Conservation (phyloP, 306 rosid species). For the Quercus parvula region DNA sequence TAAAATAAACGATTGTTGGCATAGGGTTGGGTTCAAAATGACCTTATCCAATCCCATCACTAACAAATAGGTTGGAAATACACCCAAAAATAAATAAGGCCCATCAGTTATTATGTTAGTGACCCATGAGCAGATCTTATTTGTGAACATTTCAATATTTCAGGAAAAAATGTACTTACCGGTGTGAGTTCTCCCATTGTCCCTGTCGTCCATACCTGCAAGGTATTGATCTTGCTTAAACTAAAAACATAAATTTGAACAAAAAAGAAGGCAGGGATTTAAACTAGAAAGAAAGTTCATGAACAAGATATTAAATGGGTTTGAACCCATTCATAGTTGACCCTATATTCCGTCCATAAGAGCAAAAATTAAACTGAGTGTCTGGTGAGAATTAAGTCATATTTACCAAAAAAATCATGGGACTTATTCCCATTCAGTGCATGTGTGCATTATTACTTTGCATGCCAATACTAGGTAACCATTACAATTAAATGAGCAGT, state of each 20-base stretch:
- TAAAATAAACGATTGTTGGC: not conserved
- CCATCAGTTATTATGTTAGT: not conserved
- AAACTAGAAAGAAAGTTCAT: not conserved
- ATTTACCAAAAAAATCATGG: not conserved
- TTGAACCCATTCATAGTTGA: not conserved
- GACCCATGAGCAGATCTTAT: not conserved
- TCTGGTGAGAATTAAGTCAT: not conserved
- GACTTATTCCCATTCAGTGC: not conserved
- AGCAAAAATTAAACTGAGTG: not conserved
- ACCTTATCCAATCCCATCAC: not conserved
- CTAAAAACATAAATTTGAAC: constrained; percentile 13
- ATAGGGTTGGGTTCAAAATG: not conserved
- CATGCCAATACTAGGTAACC: constrained; percentile 1
- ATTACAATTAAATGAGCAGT: not conserved
- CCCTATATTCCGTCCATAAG: not conserved
- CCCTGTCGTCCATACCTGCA: constrained; percentile 90
- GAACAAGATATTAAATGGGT: not conserved
- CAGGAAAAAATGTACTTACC: constrained; percentile 36
- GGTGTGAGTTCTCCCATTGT: constrained; percentile 94
- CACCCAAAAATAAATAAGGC: not conserved
- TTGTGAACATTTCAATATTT: not conserved
- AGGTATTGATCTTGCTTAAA: constrained; percentile 12
- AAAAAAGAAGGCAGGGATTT: not conserved
- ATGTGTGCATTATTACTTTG: not conserved
- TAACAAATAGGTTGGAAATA: not conserved